phyloP scores from a whole-genome alignment of 108 stramenopile genomes.

The Nitzschia palea region DNA sequence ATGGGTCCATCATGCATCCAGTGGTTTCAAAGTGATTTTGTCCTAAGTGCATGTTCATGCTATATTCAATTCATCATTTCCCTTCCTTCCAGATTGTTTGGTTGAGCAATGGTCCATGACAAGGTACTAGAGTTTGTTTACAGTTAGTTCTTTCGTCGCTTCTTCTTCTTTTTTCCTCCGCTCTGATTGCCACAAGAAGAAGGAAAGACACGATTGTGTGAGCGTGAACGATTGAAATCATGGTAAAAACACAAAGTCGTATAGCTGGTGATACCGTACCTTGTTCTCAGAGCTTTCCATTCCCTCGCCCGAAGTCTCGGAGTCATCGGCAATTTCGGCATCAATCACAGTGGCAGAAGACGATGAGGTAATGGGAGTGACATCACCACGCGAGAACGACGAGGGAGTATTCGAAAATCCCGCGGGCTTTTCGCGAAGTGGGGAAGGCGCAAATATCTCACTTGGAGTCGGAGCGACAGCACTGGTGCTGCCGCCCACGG shows the following conservation, averaged over 20 bases:
- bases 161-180: constrained; percentile 50
- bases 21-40: too few species aligned
- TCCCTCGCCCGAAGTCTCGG: constrained; percentile 8
- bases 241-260: not conserved
- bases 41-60: too few species aligned
- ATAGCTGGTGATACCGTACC: not conserved
- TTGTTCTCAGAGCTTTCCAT: not conserved
- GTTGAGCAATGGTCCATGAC: not conserved
- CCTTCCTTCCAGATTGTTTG: too few species aligned
- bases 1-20: too few species aligned
- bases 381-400: constrained; percentile 6
- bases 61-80: too few species aligned
- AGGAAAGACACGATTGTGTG: too few species aligned
- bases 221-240: not conserved
- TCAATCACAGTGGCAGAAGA: constrained; percentile 23
- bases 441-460: constrained; percentile 68
- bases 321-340: constrained; percentile 50
- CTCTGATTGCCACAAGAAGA: too few species aligned
- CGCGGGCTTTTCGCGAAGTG: constrained; percentile 75
- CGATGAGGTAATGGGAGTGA: constrained; percentile 24
- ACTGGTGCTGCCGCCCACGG: constrained; percentile 25
- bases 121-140: not conserved
- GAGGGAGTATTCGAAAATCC: constrained; percentile 55
- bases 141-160: constrained; percentile 43
- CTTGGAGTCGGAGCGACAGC: constrained; percentile 29